Evolutionary conservation across 257 asterid genomes (phyloP), one percentile per base, ranked within the genome.

Genomic region (Galeopsis tetrahit): DNA sequence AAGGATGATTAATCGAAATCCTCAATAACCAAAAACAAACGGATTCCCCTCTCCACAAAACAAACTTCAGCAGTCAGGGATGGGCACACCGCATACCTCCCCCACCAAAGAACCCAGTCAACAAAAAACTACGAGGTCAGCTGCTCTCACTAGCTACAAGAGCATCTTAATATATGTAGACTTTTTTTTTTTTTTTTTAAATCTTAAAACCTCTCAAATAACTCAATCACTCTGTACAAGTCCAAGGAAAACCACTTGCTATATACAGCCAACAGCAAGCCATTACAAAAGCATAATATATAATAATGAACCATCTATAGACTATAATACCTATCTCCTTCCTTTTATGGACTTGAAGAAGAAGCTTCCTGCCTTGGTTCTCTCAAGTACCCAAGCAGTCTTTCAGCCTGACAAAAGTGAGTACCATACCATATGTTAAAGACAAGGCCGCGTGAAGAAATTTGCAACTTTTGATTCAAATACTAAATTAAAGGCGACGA

Each of bases 331-430:
- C 79, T 79, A 60, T 53, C 13, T 48, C 69, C 72, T 11, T 75
- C 71, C 71, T 62, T 39, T 81, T 82, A 82, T 52, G 95, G 90
- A 40, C 86, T 85, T 51, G 95, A 87, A 42, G 89, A 79, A 33
- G 92, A 90, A 79, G 93, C 96, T 80, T 88, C 97, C 42, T 86
- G 95, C 71, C 99, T 94, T 68, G 95, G 86, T 79, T 92, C 99
- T 83, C 99, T 89, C 89, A 94, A 85, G 85, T 85, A 87, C 68
- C 86, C 93, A 36, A 94, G 97, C 70, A 94, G 93, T 40, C 85
- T 88, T 76, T 94, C 99, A 69, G 96, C 97, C 99, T 94, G 96
- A 80, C 80, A 82, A 79, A 68, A 76, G 46, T 17, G 38, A 52
- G 32, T 55, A 57, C 0, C 59, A 35, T 44, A 68, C 70, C 52